These are phyloP conservation scores for Fusarium humuli DNA, from an alignment of 2,329 filamentous ascomycete genomes.

Conservation along the genomic window DNA sequence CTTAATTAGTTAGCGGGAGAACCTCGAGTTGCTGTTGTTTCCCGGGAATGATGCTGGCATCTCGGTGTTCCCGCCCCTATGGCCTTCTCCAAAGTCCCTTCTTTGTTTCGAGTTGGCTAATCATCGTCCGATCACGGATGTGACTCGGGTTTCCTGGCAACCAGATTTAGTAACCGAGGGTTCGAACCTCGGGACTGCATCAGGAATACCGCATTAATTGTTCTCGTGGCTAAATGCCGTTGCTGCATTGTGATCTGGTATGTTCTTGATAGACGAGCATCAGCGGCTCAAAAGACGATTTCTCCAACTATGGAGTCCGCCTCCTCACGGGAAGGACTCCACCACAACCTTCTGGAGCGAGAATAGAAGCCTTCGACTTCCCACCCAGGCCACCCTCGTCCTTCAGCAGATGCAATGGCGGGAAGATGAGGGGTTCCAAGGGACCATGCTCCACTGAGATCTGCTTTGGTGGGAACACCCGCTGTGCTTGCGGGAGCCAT, in stretches of 20 bases:
- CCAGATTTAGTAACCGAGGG: constrained; percentile 13
- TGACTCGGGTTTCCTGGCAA: constrained; percentile 20
- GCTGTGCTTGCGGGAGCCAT: constrained; percentile 46
- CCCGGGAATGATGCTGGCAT: constrained; percentile 46
- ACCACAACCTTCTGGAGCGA: constrained; percentile 47
- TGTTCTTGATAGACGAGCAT: constrained; percentile 38
- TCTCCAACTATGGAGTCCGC: constrained; percentile 46
- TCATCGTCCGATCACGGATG: constrained; percentile 41
- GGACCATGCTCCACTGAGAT: constrained; percentile 46
- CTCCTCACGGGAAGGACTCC: constrained; percentile 48
- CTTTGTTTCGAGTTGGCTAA: constrained; percentile 35
- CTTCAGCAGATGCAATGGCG: constrained; percentile 45
- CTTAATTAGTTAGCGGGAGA: constrained; percentile 28
- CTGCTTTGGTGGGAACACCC: constrained; percentile 46
- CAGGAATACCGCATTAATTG: background rate
- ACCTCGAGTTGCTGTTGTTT: constrained; percentile 30
- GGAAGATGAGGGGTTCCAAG: constrained; percentile 48
- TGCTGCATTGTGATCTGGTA: constrained; percentile 10
- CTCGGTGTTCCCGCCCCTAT: constrained; percentile 46
- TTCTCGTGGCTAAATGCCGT: background rate
- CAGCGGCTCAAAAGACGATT: constrained; percentile 44
- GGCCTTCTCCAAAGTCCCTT: constrained; percentile 36
- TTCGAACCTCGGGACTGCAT: constrained; percentile 7
- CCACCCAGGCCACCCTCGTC: constrained; percentile 43
- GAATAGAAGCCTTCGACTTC: constrained; percentile 47